Evolutionary conservation across 129 eudicot species (phyloP).

Genomic region (Lactuca saligna): DNA sequence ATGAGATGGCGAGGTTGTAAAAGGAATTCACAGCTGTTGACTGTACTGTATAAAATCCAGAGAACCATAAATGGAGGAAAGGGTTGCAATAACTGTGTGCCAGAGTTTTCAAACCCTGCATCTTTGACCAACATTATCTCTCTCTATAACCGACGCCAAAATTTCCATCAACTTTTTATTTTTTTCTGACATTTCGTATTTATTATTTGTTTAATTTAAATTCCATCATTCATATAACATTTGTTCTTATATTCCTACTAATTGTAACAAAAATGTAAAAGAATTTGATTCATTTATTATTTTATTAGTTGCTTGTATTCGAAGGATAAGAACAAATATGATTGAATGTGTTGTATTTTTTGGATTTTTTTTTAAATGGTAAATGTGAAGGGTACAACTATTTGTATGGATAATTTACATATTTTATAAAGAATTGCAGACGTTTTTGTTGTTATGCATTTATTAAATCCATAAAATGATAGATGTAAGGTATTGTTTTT

Average conservation of each 20-base stretch:
- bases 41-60: slow-evolving; percentile 41
- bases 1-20: slow-evolving; percentile 35
- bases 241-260: not conserved
- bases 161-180: slow-evolving; percentile 20
- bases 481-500: too few relatives aligned
- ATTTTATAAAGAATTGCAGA: too few relatives aligned
- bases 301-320: too few relatives aligned
- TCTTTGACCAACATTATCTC: slow-evolving; percentile 53
- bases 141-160: slow-evolving; percentile 35
- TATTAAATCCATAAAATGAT: too few relatives aligned
- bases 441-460: too few relatives aligned
- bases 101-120: slow-evolving; percentile 53
- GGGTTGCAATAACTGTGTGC: slow-evolving; percentile 31
- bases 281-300: too few relatives aligned
- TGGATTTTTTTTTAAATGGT: too few relatives aligned
- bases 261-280: not conserved
- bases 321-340: too few relatives aligned
- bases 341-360: too few relatives aligned
- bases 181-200: slow-evolving; percentile 15
- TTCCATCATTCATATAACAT: not conserved
- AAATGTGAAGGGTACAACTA: too few relatives aligned
- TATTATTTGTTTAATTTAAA: not conserved
- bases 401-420: too few relatives aligned
- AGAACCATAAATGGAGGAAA: slow-evolving; percentile 41
- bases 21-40: slow-evolving; percentile 36